These are phyloP conservation scores for Coix lacrymajobi DNA, from an alignment of 176 grass and related monocot genomes.

Conservation along the genomic window DNA sequence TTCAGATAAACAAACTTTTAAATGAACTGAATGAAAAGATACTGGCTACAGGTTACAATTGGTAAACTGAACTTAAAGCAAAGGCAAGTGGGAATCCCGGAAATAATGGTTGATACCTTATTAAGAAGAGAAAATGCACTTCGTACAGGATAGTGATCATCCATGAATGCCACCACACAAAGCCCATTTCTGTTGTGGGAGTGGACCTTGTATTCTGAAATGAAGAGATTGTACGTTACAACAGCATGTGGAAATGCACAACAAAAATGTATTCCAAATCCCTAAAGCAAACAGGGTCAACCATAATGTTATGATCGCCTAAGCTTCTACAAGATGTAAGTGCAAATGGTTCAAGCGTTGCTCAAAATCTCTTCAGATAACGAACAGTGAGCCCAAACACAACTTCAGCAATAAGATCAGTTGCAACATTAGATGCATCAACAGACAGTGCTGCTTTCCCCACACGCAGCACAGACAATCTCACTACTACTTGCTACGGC, in stretches of 20 bases:
- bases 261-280: background rate
- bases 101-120: constrained; percentile 39
- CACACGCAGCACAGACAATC: background rate
- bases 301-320: background rate
- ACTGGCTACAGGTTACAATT: background rate
- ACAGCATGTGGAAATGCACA: background rate
- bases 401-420: background rate
- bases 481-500: background rate
- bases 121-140: constrained; percentile 94
- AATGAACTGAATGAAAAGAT: background rate
- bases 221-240: background rate
- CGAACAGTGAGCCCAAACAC: background rate
- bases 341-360: background rate
- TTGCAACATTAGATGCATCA: background rate
- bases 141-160: constrained; percentile 93
- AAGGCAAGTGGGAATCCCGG: background rate
- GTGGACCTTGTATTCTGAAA: constrained; percentile 86
- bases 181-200: constrained; percentile 87
- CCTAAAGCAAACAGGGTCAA: background rate
- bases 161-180: constrained; percentile 83
- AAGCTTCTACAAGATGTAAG: background rate
- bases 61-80: background rate
- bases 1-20: background rate
- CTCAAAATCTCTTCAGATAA: background rate
- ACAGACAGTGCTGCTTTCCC: background rate